Evolutionary conservation across 345 rosid genomes (phyloP).

Genomic region (rapeseed (Brassica napus)): Da-Ae NC_063442.1:520001-520500

Average conservation of each 20-base stretch:
- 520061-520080: slow-evolving; percentile 68
- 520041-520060: slow-evolving; percentile 56
- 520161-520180: slow-evolving; percentile 54
- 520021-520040: slow-evolving; percentile 51
- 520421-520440: slow-evolving; percentile 54
- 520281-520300: slow-evolving; percentile 50
- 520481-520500: slow-evolving; percentile 49
- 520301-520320: slow-evolving; percentile 62
- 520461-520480: slow-evolving; percentile 44
- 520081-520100: slow-evolving; percentile 39
- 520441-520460: slow-evolving; percentile 40
- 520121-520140: slow-evolving; percentile 41
- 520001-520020: slow-evolving; percentile 44
- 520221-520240: slow-evolving; percentile 38
- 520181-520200: slow-evolving; percentile 44
- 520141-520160: slow-evolving; percentile 28
- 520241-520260: slow-evolving; percentile 42
- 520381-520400: slow-evolving; percentile 59
- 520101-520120: slow-evolving; percentile 58
- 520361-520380: slow-evolving; percentile 53
- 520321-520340: slow-evolving; percentile 65
- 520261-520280: slow-evolving; percentile 41
- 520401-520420: slow-evolving; percentile 31
- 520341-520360: slow-evolving; percentile 49
- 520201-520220: slow-evolving; percentile 31